Conservation (phyloP, 2,329 filamentous ascomycete species). For the Apiospora saccharicola region DNA sequence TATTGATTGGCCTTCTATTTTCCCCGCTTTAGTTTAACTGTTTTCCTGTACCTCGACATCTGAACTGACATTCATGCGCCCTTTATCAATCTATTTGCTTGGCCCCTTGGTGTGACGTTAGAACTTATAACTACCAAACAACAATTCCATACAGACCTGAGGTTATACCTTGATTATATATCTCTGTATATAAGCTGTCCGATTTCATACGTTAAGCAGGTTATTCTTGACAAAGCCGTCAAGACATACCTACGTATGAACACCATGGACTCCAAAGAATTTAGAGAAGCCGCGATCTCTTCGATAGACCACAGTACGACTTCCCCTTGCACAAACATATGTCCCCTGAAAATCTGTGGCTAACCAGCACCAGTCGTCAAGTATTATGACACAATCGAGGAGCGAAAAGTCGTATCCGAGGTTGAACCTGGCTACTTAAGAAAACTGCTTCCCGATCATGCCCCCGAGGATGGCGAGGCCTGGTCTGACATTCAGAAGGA, state of each 20-base stretch:
- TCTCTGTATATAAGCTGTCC: neutral
- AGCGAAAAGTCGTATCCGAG: constrained; percentile 75
- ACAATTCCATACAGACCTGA: neutral
- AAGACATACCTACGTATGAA: neutral
- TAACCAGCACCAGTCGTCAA: constrained; percentile 68
- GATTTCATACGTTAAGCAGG: neutral
- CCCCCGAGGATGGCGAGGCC: constrained; percentile 71
- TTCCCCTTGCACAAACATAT: neutral
- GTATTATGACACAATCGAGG: constrained; percentile 80
- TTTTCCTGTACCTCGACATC: neutral
- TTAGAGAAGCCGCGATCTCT: constrained; percentile 77
- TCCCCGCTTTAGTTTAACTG: neutral
- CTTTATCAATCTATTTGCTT: neutral
- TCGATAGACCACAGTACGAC: constrained; percentile 83
- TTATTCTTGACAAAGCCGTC: no score
- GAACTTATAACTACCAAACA: neutral
- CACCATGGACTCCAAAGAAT: constrained; percentile 80
- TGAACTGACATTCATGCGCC: constrained; percentile 8
- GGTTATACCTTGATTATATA: neutral
- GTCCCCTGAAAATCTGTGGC: neutral
- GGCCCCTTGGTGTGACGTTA: neutral
- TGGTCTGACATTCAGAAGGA: constrained; percentile 85
- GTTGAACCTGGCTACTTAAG: constrained; percentile 87
- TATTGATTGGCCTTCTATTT: neutral
- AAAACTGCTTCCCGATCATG: constrained; percentile 74